A percentile compares a stretch with the other conserved stretches of the same genome.
These are phyloP conservation scores for Dryadomyces quercus-mongolicae DNA, from an alignment of 2,329 filamentous ascomycete species.

Conservation along the genomic window DNA sequence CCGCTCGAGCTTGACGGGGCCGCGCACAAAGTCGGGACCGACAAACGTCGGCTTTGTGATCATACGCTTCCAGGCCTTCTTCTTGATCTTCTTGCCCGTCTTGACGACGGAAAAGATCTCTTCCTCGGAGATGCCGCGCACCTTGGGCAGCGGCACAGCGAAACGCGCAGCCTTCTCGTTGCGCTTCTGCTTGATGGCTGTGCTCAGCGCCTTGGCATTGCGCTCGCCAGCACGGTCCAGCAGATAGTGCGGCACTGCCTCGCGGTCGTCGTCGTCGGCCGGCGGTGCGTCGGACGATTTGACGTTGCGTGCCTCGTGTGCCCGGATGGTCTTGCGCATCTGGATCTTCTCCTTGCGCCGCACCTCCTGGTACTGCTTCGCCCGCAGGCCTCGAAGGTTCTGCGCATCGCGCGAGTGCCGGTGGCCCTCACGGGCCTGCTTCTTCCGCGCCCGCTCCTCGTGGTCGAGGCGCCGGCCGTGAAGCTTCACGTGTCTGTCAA, in stretches of 20 bases:
- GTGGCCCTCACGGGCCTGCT: conserved; percentile 77
- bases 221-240: conserved; percentile 59
- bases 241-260: conserved; percentile 83
- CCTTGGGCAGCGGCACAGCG: conserved; percentile 83
- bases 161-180: conserved; percentile 91
- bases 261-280: conserved; percentile 64
- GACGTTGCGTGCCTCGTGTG: conserved; percentile 91
- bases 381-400: conserved; percentile 80
- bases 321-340: conserved; percentile 89
- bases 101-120: conserved; percentile 77
- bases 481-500: conserved; percentile 65
- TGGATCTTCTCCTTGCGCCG: conserved; percentile 96
- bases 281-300: conserved; percentile 54
- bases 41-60: conserved; percentile 82
- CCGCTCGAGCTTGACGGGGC: conserved; percentile 67
- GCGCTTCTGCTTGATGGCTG: conserved; percentile 91
- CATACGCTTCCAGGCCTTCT: conserved; percentile 56
- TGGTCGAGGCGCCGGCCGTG: conserved; percentile 47
- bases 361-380: conserved; percentile 89
- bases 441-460: conserved; percentile 83
- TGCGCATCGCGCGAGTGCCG: conserved; percentile 81
- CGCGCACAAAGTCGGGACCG: conserved; percentile 75
- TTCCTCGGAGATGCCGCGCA: conserved; percentile 85
- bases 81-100: conserved; percentile 57
- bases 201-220: conserved; percentile 42